A percentile compares a stretch with the other conserved stretches of the same genome.
These are phyloP conservation scores for Ogataea hybrid DNA, from an alignment of 1,139 yeast genomes.

Conservation along the genomic window DNA sequence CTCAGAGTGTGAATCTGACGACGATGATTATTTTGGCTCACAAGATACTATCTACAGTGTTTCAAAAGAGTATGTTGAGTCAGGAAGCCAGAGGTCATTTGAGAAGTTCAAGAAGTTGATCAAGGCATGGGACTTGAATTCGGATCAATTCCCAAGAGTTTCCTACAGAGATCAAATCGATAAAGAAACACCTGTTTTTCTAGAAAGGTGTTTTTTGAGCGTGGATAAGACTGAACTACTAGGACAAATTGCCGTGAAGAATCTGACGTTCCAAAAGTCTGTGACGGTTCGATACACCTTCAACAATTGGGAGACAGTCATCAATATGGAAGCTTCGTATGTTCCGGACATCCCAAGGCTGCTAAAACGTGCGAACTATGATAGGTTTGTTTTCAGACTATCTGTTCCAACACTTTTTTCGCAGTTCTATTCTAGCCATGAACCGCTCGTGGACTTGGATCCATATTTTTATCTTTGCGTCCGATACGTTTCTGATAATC, in stretches of 20 bases:
- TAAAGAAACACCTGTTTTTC: conserved; percentile 49
- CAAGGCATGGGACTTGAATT: conserved; percentile 49
- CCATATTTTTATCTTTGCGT: conserved; percentile 53
- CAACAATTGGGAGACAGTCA: conserved; percentile 71
- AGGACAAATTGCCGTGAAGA: conserved; percentile 75
- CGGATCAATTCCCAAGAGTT: conserved; percentile 31
- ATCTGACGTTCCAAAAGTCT: conserved; percentile 59
- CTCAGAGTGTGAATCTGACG: conserved; percentile 32
- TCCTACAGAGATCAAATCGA: conserved; percentile 41
- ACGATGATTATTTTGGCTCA: conserved; percentile 25
- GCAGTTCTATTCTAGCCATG: conserved; percentile 22
- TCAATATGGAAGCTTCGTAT: conserved; percentile 65
- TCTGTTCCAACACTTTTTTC: conserved; percentile 37
- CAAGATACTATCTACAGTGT: conserved; percentile 17
- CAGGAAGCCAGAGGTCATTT: conserved; percentile 5
- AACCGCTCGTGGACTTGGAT: conserved; percentile 21
- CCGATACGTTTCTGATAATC: conserved; percentile 47
- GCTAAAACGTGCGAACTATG: conserved; percentile 49
- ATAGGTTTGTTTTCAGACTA: conserved; percentile 54
- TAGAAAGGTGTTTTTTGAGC: conserved; percentile 64
- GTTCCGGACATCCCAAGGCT: conserved; percentile 58
- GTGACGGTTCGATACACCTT: conserved; percentile 67
- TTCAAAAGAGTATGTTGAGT: conserved; percentile 27
- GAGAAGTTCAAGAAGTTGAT: conserved; percentile 23
- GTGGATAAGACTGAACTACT: conserved; percentile 54